phyloP scores from a whole-genome alignment of 139 green algal species.

The Zygnema circumcarinatum region DNA sequence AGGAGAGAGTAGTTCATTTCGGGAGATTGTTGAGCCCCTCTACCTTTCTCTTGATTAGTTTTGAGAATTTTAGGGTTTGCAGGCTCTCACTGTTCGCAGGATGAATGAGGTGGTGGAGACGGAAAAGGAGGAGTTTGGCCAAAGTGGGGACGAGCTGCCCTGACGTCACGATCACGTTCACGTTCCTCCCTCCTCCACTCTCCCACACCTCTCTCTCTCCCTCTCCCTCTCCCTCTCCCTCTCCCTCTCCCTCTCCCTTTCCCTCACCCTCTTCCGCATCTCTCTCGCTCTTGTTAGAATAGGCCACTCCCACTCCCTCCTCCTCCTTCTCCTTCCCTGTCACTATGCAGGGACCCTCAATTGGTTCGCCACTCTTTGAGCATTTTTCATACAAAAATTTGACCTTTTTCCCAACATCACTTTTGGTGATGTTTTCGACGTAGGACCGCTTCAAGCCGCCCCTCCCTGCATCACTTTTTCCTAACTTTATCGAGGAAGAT shows the following conservation, averaged over 20 bases:
- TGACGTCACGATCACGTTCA: constrained; percentile 41
- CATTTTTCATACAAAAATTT: too few relatives aligned
- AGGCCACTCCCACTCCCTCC: too few relatives aligned
- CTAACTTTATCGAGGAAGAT: too few relatives aligned
- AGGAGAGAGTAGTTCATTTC: too few relatives aligned
- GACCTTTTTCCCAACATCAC: background rate
- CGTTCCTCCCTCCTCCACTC: background rate
- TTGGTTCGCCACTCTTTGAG: too few relatives aligned
- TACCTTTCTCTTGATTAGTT: too few relatives aligned
- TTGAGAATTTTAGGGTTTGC: too few relatives aligned
- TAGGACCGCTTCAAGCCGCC: background rate
- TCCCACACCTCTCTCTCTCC: background rate
- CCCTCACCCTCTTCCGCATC: background rate
- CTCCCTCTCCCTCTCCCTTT: background rate
- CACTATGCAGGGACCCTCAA: too few relatives aligned
- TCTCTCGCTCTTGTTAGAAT: background rate
- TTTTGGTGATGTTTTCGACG: background rate
- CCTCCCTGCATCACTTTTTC: too few relatives aligned
- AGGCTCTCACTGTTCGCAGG: constrained; percentile 37
- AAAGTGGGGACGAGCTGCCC: constrained; percentile 46
- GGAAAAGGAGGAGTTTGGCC: constrained; percentile 43
- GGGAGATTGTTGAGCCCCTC: too few relatives aligned
- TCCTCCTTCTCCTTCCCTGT: too few relatives aligned
- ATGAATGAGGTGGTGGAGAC: constrained; percentile 29
- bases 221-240: background rate